phyloP scores from a whole-genome alignment of 2,329 filamentous ascomycete species.

The Cordyceps fumosorosea region DNA sequence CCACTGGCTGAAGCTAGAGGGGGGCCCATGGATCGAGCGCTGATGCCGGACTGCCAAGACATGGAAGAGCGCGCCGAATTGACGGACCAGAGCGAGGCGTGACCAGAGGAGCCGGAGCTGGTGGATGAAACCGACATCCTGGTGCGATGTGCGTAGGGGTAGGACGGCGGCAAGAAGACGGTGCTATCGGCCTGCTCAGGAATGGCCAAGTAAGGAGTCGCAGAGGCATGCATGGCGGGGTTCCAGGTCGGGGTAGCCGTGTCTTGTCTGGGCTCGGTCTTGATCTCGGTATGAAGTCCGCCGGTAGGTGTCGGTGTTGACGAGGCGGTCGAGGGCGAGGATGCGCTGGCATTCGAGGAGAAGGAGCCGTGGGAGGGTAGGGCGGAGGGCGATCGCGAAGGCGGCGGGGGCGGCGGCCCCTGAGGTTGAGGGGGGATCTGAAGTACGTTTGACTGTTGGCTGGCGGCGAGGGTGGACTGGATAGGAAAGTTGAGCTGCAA shows the following conservation, averaged over 20 bases:
- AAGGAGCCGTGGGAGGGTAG: constrained; percentile 12
- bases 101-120: constrained; percentile 43
- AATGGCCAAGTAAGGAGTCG: constrained; percentile 6
- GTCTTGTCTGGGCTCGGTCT: constrained; percentile 24
- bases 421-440: constrained; percentile 16
- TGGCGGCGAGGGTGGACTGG: constrained; percentile 10
- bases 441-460: constrained; percentile 6
- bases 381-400: constrained; percentile 13
- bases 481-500: constrained; percentile 23
- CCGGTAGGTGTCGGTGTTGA: constrained; percentile 11
- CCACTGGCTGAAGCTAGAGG: constrained; percentile 21
- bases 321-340: constrained; percentile 18
- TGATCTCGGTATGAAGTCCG: constrained; percentile 19
- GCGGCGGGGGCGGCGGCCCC: constrained; percentile 15
- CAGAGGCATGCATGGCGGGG: constrained; percentile 9
- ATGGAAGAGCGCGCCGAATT: constrained; percentile 34
- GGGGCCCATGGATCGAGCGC: constrained; percentile 29
- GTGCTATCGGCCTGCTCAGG: constrained; percentile 18
- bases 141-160: constrained; percentile 35
- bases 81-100: constrained; percentile 40
- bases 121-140: constrained; percentile 44
- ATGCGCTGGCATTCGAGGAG: background rate
- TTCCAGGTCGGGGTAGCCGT: constrained; percentile 22
- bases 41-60: constrained; percentile 32
- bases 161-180: constrained; percentile 30